Evolutionary conservation across 2,329 filamentous ascomycete species (phyloP), one percentile per base, ranked within the genome.

Genomic region (Ceratocystis huliohia): DNA sequence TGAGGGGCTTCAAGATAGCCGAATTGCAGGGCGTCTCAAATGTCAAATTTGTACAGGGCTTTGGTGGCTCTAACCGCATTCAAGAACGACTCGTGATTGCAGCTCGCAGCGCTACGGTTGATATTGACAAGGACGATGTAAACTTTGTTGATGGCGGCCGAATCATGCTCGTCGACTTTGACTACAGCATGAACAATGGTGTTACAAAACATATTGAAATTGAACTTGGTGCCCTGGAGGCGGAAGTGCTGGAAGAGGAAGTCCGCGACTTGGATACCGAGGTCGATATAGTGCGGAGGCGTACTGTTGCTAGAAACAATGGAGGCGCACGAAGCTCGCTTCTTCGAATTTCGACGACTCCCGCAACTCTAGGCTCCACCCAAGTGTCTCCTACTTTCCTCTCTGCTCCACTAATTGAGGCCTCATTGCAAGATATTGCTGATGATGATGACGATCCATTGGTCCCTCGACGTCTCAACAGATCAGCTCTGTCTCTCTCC

Each of bases 91-190:
- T 94, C 28, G 79, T 91, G n/a, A 81, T 88, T 41, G 86, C 88
- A 50, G 88, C 89, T 5, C 84, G 86, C 28, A 89, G 88, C 41
- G 84, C 89, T 20, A 79, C 84, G 30, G 80, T 81, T 0, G 78
- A 81, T 0, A 80, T 83, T 67, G 87, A 89, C 66, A 86, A 90
- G 69, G 88, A 91, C 70, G 85, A 84, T 61, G 82, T 87, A 64
- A 83, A 88, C 71, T 89, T 89, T 69, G 82, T 89, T n/a, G 89
- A 93, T 71, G 88, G 89, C 5, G 89, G 89, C 15, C 82, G 89
- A 68, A 78, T 94, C 56, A 82, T 83, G 8, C 76, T 93, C 7
- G 77, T 92, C 57, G 89, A 93, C 73, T 93, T 93, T 73, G 82
- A 87, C 69, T 88, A 88, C 70, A 77, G 80, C 0, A 71, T 80